Evolutionary conservation across 2,329 filamentous ascomycete species (phyloP), one percentile per base, ranked within the genome.

Genomic region (Neonectria hederae): DNA sequence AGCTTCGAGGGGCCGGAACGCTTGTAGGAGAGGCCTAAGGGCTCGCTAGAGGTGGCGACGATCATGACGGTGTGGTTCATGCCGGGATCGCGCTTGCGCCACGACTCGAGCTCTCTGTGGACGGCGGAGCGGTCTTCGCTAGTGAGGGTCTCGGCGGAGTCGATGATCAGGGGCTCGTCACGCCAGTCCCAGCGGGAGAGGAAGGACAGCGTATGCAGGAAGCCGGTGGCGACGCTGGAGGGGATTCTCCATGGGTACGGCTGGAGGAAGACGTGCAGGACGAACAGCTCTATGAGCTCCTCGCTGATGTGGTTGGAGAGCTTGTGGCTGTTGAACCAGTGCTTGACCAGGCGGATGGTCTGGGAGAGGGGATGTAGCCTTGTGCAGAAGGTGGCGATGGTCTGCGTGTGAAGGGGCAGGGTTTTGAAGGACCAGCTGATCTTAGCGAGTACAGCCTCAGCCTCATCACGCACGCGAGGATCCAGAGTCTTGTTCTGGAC

Each of bases 111-210:
- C 21, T 91, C 89, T 4, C 89, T 92, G 40, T 84, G 85, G 67
- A 96, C 89, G 3, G 83, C 81, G 32, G 86, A 80, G 11, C 90
- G 84, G 30, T 91, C 87, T 11, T 86, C 81, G 8, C 83, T 78
- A 8, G 86, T 86, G 74, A 97, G 83, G 14, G 89, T 86, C 65
- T 84, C 86, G 11, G 88, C 86, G 5, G 79, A 77, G 76, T 97
- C 93, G 26, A 97, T 84, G 35, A 97, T 84, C 32, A 98, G 83
- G 1, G 96, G 92, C 57, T 94, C 90, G 8, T 89, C 84, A 28
- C 92, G 88, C 96, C 96, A 99, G 76, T 98, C 93, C 94, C 96
- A 99, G 45, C 89, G 86, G 1, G 94, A 89, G 14, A 99, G 83
- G 77, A 95, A 91, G 32, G 90, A 82, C 1, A 99, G 82, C 1